phyloP scores from a whole-genome alignment of 2,329 filamentous ascomycete genomes.

The Fusarium praegraminearum region DNA sequence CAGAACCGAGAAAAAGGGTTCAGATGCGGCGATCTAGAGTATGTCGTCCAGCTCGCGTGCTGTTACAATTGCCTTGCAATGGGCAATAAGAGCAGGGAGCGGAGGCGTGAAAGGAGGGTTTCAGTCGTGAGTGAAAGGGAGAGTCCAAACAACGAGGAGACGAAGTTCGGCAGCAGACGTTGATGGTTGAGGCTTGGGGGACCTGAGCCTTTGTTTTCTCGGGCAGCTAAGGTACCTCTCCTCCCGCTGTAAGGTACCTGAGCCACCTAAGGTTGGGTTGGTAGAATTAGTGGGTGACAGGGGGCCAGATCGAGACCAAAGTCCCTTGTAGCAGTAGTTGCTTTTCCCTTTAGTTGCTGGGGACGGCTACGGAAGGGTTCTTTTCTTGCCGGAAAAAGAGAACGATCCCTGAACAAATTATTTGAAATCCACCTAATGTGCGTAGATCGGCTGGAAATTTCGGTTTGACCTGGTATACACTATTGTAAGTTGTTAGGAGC shows the following conservation, averaged over 20 bases:
- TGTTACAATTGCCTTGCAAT: conserved; percentile 57
- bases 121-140: conserved; percentile 47
- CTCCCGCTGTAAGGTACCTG: not conserved
- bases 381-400: conserved; percentile 7
- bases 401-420: conserved; percentile 1
- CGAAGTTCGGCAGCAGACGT: conserved; percentile 48
- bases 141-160: conserved; percentile 46
- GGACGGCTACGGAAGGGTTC: conserved; percentile 25
- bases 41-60: conserved; percentile 54
- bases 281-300: conserved; percentile 32
- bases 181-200: conserved; percentile 56
- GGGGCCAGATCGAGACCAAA: conserved; percentile 29
- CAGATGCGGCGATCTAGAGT: conserved; percentile 45
- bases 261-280: not conserved
- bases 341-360: conserved; percentile 5
- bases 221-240: conserved; percentile 8
- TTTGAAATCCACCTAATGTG: not conserved
- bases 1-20: conserved; percentile 40
- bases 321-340: conserved; percentile 49
- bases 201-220: conserved; percentile 54
- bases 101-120: conserved; percentile 43
- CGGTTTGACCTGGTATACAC: not conserved
- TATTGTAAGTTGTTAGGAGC: not conserved
- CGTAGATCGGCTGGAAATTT: not conserved
- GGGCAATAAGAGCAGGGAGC: conserved; percentile 53